A percentile compares a stretch with the other conserved stretches of the same genome.
These are phyloP conservation scores for Blastomyces gilchristii DNA, from an alignment of 2,329 filamentous ascomycete species.

Conservation along the genomic window DNA sequence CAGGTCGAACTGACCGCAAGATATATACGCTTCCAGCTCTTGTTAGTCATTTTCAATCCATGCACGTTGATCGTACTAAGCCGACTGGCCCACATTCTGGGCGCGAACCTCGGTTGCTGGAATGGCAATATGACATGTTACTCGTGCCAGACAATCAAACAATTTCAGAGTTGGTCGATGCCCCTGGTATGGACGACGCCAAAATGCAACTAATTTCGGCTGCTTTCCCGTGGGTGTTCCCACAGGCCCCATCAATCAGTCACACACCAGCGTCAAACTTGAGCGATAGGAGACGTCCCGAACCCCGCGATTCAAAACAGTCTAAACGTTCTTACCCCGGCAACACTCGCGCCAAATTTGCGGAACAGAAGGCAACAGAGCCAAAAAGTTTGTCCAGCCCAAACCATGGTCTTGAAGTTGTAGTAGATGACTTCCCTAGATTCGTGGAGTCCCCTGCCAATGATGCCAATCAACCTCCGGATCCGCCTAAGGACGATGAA, in stretches of 20 bases:
- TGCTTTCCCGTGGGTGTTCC: constrained; percentile 40
- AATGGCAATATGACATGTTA: constrained; percentile 55
- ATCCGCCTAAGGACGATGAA: constrained; percentile 36
- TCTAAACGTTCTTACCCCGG: background rate
- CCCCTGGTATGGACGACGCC: constrained; percentile 47
- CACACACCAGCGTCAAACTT: constrained; percentile 3
- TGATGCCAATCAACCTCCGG: constrained; percentile 17
- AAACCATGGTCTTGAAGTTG: constrained; percentile 15
- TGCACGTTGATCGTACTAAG: constrained; percentile 24
- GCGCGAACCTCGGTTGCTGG: constrained; percentile 24
- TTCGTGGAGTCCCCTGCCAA: constrained; percentile 16
- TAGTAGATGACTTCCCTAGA: constrained; percentile 17
- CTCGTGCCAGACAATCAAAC: constrained; percentile 42
- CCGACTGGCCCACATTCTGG: constrained; percentile 16
- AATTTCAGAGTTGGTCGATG: constrained; percentile 33
- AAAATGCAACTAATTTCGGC: constrained; percentile 45
- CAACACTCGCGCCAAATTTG: constrained; percentile 1
- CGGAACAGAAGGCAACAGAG: background rate
- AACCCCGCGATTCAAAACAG: constrained; percentile 8
- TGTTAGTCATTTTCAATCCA: constrained; percentile 31
- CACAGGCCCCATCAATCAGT: background rate
- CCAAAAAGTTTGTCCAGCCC: background rate
- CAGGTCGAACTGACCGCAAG: constrained; percentile 15
- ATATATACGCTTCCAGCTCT: constrained; percentile 25
- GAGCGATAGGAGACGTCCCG: background rate